phyloP scores from a whole-genome alignment of 1,284 basidiomycete genomes.

The Ustilago loliicola region DNA sequence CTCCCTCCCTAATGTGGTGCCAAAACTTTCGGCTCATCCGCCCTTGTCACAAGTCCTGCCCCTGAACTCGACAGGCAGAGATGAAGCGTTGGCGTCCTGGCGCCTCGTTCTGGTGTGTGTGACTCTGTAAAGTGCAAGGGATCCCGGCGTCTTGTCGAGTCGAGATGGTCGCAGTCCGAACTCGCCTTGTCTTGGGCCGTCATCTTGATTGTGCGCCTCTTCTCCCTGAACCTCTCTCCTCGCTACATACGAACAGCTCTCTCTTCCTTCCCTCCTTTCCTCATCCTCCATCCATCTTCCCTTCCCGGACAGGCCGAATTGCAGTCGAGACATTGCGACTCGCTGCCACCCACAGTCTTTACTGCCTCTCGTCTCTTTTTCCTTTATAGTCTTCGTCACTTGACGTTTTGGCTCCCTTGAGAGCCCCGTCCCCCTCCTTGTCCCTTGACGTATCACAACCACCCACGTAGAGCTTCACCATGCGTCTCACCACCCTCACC shows the following conservation, averaged over 20 bases:
- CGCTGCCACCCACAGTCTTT: constrained; percentile 44
- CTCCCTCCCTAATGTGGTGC: not conserved
- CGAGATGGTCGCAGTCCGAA: constrained; percentile 2
- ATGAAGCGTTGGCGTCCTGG: not conserved
- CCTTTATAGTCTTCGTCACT: constrained; percentile 12
- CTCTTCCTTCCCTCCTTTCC: not conserved
- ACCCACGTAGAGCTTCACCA: constrained; percentile 13
- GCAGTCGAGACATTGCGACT: constrained; percentile 18
- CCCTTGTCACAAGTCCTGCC: not conserved
- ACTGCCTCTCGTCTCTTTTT: constrained; percentile 12
- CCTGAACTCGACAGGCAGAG: constrained; percentile 11
- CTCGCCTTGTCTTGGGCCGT: constrained; percentile 3
- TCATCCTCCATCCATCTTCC: constrained; percentile 6
- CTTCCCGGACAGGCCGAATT: constrained; percentile 2
- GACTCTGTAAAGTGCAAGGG: constrained; percentile 12
- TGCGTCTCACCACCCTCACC: constrained; percentile 46
- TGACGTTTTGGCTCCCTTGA: not conserved
- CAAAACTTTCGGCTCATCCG: not conserved
- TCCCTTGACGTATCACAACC: not conserved
- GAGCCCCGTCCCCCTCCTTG: not conserved
- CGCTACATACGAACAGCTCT: not conserved
- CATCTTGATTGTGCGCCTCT: not conserved
- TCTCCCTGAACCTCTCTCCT: not conserved
- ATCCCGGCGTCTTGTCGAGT: constrained; percentile 30
- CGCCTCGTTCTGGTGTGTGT: not conserved